Evolutionary conservation across 2,329 filamentous ascomycete species (phyloP).

Genomic region (Ophioceras dolichostomum): DNA sequence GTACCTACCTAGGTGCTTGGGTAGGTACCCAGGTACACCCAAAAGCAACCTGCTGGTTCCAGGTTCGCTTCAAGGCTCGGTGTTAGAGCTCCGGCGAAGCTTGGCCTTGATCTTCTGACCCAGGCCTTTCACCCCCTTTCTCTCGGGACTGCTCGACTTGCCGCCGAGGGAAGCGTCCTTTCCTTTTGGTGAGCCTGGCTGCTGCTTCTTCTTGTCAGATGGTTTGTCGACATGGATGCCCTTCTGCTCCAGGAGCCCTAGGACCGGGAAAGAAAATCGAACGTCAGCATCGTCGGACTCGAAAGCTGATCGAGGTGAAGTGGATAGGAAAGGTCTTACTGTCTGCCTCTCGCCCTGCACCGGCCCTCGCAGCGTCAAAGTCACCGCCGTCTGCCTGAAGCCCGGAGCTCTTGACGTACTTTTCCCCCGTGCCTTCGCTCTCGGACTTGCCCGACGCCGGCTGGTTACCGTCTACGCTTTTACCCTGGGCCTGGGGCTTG

Average conservation of each 20-base stretch:
- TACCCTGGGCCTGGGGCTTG: no score
- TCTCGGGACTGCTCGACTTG: constrained; percentile 14
- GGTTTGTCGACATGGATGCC: constrained; percentile 24
- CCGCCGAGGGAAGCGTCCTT: constrained; percentile 11
- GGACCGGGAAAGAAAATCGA: neutral
- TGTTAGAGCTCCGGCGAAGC: constrained; percentile 28
- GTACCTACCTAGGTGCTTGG: no score
- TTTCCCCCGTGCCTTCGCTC: constrained; percentile 38
- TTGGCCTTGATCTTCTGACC: constrained; percentile 59
- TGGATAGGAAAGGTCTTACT: constrained; percentile 30
- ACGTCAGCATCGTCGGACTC: neutral
- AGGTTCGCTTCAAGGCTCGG: neutral
- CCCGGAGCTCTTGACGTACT: constrained; percentile 45
- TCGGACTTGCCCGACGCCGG: constrained; percentile 17
- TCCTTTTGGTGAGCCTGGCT: constrained; percentile 5
- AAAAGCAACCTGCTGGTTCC: no score
- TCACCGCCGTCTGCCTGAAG: constrained; percentile 53
- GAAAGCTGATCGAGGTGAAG: neutral
- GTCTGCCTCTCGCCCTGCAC: constrained; percentile 55
- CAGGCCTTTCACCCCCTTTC: constrained; percentile 27
- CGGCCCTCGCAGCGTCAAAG: constrained; percentile 51
- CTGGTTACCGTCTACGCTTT: no score
- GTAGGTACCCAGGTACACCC: no score
- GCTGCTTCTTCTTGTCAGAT: constrained; percentile 9
- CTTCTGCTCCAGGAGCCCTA: constrained; percentile 41